Conservation (phyloP, 1,284 basidiomycete species). For the Megacollybia platyphylla region DNA sequence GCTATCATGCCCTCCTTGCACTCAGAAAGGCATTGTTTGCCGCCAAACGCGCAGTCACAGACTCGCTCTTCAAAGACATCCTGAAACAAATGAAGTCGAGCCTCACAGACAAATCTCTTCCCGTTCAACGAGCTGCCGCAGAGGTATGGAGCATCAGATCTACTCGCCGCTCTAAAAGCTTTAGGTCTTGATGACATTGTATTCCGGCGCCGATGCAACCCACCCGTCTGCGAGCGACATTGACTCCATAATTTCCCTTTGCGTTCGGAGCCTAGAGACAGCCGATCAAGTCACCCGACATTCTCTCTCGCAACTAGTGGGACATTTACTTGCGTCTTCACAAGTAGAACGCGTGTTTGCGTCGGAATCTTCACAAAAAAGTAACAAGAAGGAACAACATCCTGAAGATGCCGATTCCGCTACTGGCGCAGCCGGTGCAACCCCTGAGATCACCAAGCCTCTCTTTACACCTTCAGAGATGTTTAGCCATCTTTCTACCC, state of each 20-base stretch:
- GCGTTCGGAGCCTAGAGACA: constrained; percentile 67
- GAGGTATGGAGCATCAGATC: constrained; percentile 33
- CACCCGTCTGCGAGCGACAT: constrained; percentile 55
- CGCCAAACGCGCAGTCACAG: constrained; percentile 76
- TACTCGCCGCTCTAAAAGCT: neutral
- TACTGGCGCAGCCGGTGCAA: constrained; percentile 28
- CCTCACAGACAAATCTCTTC: constrained; percentile 75
- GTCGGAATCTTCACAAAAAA: constrained; percentile 38
- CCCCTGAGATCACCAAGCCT: constrained; percentile 54
- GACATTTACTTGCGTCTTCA: constrained; percentile 76
- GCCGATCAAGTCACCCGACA: constrained; percentile 80
- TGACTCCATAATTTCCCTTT: constrained; percentile 59
- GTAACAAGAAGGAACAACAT: constrained; percentile 50
- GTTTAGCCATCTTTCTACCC: constrained; percentile 65
- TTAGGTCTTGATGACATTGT: constrained; percentile 57
- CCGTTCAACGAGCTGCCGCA: constrained; percentile 78
- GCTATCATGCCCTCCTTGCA: constrained; percentile 71
- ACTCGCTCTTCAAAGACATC: constrained; percentile 71
- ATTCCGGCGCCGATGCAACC: constrained; percentile 40
- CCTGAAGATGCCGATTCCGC: constrained; percentile 28
- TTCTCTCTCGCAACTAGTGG: constrained; percentile 68
- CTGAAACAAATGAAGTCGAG: constrained; percentile 72
- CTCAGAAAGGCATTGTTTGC: constrained; percentile 67
- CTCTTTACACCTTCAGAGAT: constrained; percentile 73
- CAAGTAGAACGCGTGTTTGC: constrained; percentile 59